Evolutionary conservation across 1,284 basidiomycete species (phyloP).

Genomic region (Cerioporus squamosus): DNA sequence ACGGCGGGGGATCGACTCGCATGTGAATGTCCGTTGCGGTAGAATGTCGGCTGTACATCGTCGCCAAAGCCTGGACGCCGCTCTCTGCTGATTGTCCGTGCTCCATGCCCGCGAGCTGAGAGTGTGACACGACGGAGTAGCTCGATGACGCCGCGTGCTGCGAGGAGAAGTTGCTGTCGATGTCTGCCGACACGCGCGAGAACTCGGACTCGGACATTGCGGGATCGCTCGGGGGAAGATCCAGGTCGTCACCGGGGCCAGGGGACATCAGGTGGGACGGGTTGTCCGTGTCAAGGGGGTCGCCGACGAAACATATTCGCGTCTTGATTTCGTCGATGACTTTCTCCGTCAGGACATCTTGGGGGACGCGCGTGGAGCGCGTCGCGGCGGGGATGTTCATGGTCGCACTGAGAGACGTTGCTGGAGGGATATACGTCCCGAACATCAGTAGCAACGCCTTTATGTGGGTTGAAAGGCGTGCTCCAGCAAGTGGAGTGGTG

Average conservation of each 20-base stretch:
- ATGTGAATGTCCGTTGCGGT: slow-evolving; percentile 74
- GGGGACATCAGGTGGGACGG: slow-evolving; percentile 41
- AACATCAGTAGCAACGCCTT: slow-evolving; percentile 80
- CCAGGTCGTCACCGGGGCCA: slow-evolving; percentile 47
- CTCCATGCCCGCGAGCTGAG: slow-evolving; percentile 32
- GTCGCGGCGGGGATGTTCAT: slow-evolving; percentile 65
- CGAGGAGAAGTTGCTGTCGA: slow-evolving; percentile 49
- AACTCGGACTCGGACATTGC: slow-evolving; percentile 70
- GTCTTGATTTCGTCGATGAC: slow-evolving; percentile 87
- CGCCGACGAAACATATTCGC: slow-evolving; percentile 79
- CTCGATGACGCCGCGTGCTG: slow-evolving; percentile 62
- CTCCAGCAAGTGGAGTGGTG: slow-evolving; percentile 84
- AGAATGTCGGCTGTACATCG: slow-evolving; percentile 73
- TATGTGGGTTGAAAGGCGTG: slow-evolving; percentile 75
- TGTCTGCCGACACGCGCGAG: slow-evolving; percentile 54
- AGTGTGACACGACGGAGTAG: slow-evolving; percentile 55
- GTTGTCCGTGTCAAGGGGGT: slow-evolving; percentile 49
- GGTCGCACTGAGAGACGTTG: slow-evolving; percentile 65
- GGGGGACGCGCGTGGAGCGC: slow-evolving; percentile 68
- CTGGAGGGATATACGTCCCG: slow-evolving; percentile 81
- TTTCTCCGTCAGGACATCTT: slow-evolving; percentile 72
- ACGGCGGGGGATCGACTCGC: slow-evolving; percentile 63
- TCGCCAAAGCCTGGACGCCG: slow-evolving; percentile 65
- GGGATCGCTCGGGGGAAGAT: slow-evolving; percentile 58
- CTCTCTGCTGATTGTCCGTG: slow-evolving; percentile 44